These are phyloP conservation scores for Ammopiptanthus mongolicus DNA, from an alignment of 306 rosid genomes.

Conservation along the genomic window DNA sequence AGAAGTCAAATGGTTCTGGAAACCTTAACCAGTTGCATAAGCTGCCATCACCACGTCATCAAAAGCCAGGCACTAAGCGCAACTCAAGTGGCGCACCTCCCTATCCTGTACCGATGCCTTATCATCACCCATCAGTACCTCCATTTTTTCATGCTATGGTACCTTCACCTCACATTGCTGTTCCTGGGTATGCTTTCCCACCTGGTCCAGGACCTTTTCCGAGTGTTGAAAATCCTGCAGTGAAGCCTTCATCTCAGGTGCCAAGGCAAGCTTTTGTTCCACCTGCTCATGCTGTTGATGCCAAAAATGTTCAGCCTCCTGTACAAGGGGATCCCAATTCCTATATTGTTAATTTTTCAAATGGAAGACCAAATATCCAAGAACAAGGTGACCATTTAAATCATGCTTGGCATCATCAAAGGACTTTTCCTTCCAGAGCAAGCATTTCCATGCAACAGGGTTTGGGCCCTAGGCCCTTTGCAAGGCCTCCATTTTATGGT, in stretches of 20 bases:
- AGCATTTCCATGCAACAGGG: constrained; percentile 65
- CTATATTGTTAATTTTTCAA: constrained; percentile 44
- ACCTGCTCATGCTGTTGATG: constrained; percentile 43
- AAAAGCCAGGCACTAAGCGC: constrained; percentile 60
- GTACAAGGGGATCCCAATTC: constrained; percentile 60
- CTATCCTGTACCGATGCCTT: constrained; percentile 52
- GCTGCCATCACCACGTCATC: constrained; percentile 58
- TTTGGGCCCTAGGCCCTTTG: constrained; percentile 68
- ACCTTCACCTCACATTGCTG: constrained; percentile 59
- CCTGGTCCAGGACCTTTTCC: constrained; percentile 62
- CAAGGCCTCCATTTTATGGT: constrained; percentile 58
- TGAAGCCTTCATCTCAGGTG: constrained; percentile 54
- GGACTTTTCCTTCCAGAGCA: constrained; percentile 54
- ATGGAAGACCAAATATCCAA: constrained; percentile 61
- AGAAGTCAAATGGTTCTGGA: constrained; percentile 59
- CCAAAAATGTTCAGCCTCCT: constrained; percentile 45
- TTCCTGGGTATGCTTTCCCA: constrained; percentile 64
- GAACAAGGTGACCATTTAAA: constrained; percentile 62
- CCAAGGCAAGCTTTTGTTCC: constrained; percentile 54
- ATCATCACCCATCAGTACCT: constrained; percentile 49
- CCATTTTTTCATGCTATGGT: constrained; percentile 58
- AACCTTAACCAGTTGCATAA: constrained; percentile 45
- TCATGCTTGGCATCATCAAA: constrained; percentile 75
- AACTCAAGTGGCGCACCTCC: constrained; percentile 47
- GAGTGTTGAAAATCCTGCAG: constrained; percentile 49